Evolutionary conservation across 805 yeast genomes (phyloP), one percentile per base, ranked within the genome.

Genomic region (Helenozyma rhizophorensis): DNA sequence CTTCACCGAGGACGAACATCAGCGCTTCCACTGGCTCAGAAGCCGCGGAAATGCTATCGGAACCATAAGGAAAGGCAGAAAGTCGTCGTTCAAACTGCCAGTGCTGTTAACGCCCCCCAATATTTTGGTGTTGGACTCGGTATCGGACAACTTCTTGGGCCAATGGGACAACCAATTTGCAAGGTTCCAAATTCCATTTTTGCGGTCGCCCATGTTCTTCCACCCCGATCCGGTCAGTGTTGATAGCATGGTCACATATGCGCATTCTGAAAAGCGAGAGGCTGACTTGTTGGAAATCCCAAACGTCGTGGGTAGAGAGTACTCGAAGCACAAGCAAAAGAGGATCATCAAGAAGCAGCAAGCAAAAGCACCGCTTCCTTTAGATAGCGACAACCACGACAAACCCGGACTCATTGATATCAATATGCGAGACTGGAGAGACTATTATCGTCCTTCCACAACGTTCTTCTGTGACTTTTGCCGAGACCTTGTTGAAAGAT

Each of bases 151-250:
- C 9, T 67, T 65, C 39, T 43, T 65, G 53, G 63, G 65, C 1
- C 70, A 64, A 39, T 69, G 73, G 74, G 58, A 64, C 36, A 56
- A 53, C 25, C 73, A 68, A 38, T 67, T 69, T 45, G 54, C 46
- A 2, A 43, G 61, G 2, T 65, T 72, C 42, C 58, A 58, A 30
- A 69, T 68, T 19, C 72, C 72, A 1, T 54, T 48, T 34, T 50
- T 69, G 9, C 45, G 74, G 14, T 62, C 70, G 4, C 74, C 74
- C 3, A 69, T 69, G 74, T 67, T 68, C 35, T 69, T 69, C 42
- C 74, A 68, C 33, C 63, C 65, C 0, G 74, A 69, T 36, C 72
- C 74, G 0, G 57, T 50, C 3, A 65, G 65, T 41, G 48, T 68
- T 8, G 74, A 68, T 42, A 71, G 67, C 0, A 40, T 69, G 54